Evolutionary conservation across 2,329 filamentous ascomycete species (phyloP), one percentile per base, ranked within the genome.

Genomic region (Pseudogymnoascus sp.): DNA sequence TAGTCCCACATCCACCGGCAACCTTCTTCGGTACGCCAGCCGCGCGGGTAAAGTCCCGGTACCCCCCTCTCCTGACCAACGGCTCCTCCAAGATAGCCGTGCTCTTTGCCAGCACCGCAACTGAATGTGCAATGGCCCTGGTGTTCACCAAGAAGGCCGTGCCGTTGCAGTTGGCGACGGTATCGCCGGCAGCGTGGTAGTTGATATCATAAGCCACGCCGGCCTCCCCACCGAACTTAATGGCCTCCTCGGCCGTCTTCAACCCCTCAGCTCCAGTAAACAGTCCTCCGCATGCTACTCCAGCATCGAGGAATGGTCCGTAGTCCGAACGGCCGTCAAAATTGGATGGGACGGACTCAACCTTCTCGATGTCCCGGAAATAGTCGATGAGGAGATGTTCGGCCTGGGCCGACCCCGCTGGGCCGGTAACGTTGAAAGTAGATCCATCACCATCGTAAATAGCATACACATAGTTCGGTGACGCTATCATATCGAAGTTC

Each of bases 401-500:
- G 10, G 80, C 80, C 65, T 84, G 76, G 0, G 77, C 82, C 12
- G 82, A 84, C 1, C 84, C 84, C 4, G 77, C 69, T 0, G 83
- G 82, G 0, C 82, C 83, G 2, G 77, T 77, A 14, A 77, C 67
- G 72, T 84, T 83, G 75, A 78, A 85, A 3, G 78, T 74, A 53
- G 75, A 78, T 63, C 82, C 82, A 69, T 84, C 81, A 61, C 82
- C 82, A 66, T 87, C 83, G 65, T 75, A 76, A 67, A 84, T 77
- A 63, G 77, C 76, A 65, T 77, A 78, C 8, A 78, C 79, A 67
- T 80, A 85, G 75, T 86, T 86, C n/a, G 83, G 82, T 0, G 79
- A 82, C 2, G 82, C 81, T 69, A 85, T 82, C 84, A 87, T 87
- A 73, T 87, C 84, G 66, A 84, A 85, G 73, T 87, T 84, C 63